Conservation (phyloP, 208 protist genomes). For the Trichomonas vaginalis region DNA sequence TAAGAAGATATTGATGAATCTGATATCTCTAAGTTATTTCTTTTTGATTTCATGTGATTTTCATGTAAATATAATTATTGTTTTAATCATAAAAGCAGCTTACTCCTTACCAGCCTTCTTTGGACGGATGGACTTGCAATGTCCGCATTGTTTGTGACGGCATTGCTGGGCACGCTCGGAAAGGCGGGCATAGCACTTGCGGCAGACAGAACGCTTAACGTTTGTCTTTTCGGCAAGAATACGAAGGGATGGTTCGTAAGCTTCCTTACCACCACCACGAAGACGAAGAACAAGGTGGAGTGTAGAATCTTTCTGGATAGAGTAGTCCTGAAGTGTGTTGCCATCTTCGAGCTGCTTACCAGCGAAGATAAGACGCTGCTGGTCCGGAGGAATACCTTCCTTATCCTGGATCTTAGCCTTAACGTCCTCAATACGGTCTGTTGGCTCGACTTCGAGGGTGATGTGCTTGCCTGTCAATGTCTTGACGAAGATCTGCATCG, state of each 20-base stretch:
- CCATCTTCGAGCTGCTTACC: constrained; percentile 76
- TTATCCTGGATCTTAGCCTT: constrained; percentile 77
- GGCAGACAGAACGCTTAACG: background rate
- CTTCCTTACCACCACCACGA: constrained; percentile 48
- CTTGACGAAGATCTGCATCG: constrained; percentile 72
- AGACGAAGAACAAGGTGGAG: constrained; percentile 69
- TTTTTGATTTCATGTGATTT: too few relatives aligned
- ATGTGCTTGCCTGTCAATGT: constrained; percentile 75
- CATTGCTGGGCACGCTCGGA: background rate
- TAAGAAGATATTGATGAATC: too few relatives aligned
- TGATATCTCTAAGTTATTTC: too few relatives aligned
- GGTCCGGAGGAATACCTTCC: constrained; percentile 66
- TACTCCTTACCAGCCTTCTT: constrained; percentile 12
- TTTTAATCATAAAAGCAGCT: background rate
- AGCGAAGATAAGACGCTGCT: constrained; percentile 72
- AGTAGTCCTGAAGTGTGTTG: constrained; percentile 65
- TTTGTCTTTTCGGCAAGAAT: constrained; percentile 5
- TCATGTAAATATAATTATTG: too few relatives aligned
- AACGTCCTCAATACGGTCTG: constrained; percentile 72
- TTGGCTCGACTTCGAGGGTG: constrained; percentile 65
- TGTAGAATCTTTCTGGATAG: constrained; percentile 74
- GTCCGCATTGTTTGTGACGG: background rate
- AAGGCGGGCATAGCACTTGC: constrained; percentile 16
- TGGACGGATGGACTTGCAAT: background rate
- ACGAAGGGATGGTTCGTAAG: constrained; percentile 28